Conservation (phyloP, 2,329 filamentous ascomycete species). For the Fusarium sambucinum region DNA sequence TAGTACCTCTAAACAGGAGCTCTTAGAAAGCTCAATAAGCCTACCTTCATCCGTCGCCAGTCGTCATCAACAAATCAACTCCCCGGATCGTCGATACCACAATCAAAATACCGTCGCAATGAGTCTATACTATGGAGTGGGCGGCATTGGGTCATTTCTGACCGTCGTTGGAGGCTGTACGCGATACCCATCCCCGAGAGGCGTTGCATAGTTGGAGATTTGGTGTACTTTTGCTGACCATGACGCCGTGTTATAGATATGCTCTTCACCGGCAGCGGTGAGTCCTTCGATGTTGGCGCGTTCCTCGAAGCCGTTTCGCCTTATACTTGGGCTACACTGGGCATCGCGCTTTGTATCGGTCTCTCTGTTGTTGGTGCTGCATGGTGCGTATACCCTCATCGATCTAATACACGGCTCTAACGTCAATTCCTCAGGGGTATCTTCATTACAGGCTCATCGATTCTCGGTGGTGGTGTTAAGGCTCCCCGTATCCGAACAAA, state of each 20-base stretch:
- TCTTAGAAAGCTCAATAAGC: conserved; percentile 47
- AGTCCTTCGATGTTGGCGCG: conserved; percentile 95
- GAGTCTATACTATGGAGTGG: conserved; percentile 78
- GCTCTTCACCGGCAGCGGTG: conserved; percentile 97
- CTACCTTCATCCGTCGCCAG: conserved; percentile 36
- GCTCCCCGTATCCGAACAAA: conserved; percentile 98
- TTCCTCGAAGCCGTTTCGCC: conserved; percentile 96
- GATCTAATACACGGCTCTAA: conserved; percentile 35
- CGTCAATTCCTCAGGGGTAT: conserved; percentile 78
- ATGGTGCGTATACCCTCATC: conserved; percentile 73
- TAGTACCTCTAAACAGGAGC: conserved; percentile 48
- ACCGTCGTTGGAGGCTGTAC: conserved; percentile 83
- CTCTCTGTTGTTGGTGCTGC: conserved; percentile 96
- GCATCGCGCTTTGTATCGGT: conserved; percentile 94
- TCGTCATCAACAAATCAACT: conserved; percentile 37
- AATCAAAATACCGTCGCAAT: conserved; percentile 61
- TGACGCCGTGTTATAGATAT: conserved; percentile 74
- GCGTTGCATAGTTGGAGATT: conserved; percentile 14
- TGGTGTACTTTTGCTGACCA: conserved; percentile 30
- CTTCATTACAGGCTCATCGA: conserved; percentile 97
- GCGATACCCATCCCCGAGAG: conserved; percentile 52
- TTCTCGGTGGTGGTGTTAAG: conserved; percentile 95
- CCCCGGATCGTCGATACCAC: conserved; percentile 41
- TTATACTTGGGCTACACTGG: conserved; percentile 90
- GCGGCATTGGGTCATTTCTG: conserved; percentile 75